These are phyloP conservation scores for Yarrowia keelungensis DNA, from an alignment of 805 yeast species.

Conservation along the genomic window DNA sequence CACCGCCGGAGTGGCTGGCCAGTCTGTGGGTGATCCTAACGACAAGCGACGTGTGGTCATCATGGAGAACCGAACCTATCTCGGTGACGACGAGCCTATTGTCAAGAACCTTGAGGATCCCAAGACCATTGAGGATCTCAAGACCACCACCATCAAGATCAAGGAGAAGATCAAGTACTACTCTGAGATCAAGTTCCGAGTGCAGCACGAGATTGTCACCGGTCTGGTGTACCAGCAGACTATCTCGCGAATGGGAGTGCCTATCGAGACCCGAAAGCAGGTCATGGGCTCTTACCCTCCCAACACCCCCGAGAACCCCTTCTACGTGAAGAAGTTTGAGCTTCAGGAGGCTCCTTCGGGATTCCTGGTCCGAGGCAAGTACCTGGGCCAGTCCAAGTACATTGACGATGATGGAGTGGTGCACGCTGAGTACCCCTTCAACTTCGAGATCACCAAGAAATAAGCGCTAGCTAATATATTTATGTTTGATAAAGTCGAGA, in stretches of 20 bases:
- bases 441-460: conserved; percentile 74
- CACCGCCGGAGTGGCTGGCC: conserved; percentile 2
- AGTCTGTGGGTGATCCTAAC: conserved; percentile 12
- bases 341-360: conserved; percentile 93
- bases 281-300: conserved; percentile 94
- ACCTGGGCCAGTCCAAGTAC: conserved; percentile 80
- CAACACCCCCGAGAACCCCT: conserved; percentile 79
- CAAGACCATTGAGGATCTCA: conserved; percentile 62
- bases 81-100: conserved; percentile 74
- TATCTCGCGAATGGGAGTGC: conserved; percentile 84
- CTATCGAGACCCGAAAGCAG: conserved; percentile 85
- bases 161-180: conserved; percentile 80
- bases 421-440: conserved; percentile 83
- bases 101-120: conserved; percentile 71
- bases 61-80: conserved; percentile 71
- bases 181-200: conserved; percentile 75
- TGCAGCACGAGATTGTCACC: conserved; percentile 82
- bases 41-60: conserved; percentile 73
- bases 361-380: conserved; percentile 83
- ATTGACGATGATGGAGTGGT: conserved; percentile 83
- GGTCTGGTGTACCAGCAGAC: conserved; percentile 86
- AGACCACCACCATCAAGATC: conserved; percentile 72
- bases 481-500: no score
- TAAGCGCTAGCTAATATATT: not conserved
- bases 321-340: conserved; percentile 63